Conservation (phyloP, 176 grass and related monocot genomes). For the Aegilops sharonensis region DNA sequence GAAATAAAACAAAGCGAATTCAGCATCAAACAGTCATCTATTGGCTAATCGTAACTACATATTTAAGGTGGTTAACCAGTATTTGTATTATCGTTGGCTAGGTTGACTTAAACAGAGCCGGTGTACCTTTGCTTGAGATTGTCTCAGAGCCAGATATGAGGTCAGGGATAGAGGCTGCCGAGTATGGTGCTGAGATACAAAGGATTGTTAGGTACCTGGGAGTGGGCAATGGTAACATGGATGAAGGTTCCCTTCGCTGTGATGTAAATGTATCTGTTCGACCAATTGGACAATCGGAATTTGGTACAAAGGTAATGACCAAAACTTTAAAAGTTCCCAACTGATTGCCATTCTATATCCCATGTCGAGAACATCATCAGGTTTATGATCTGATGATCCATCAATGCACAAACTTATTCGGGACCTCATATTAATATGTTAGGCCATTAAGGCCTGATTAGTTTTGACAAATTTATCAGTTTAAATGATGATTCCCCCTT, state of each 20-base stretch:
- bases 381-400: not conserved
- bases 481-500: not conserved
- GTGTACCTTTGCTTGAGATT: constrained; percentile 78
- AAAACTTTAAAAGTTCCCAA: not conserved
- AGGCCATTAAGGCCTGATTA: not conserved
- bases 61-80: constrained; percentile 1
- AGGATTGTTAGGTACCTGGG: constrained; percentile 84
- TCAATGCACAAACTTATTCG: constrained; percentile 10
- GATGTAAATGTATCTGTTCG: constrained; percentile 42
- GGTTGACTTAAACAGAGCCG: constrained; percentile 92
- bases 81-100: constrained; percentile 28
- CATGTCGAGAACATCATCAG: not conserved
- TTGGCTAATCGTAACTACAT: not conserved
- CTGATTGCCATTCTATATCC: not conserved
- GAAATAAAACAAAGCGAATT: not conserved
- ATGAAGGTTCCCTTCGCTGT: constrained; percentile 96
- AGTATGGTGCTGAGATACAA: constrained; percentile 77
- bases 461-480: not conserved
- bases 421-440: not conserved
- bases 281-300: constrained; percentile 67
- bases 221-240: constrained; percentile 97
- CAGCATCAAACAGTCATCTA: constrained; percentile 10
- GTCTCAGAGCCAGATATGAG: constrained; percentile 22
- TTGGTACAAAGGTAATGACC: constrained; percentile 83
- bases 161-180: constrained; percentile 5